Evolutionary conservation across 2,329 filamentous ascomycete species (phyloP).

Genomic region (Sporothrix mexicana): DNA sequence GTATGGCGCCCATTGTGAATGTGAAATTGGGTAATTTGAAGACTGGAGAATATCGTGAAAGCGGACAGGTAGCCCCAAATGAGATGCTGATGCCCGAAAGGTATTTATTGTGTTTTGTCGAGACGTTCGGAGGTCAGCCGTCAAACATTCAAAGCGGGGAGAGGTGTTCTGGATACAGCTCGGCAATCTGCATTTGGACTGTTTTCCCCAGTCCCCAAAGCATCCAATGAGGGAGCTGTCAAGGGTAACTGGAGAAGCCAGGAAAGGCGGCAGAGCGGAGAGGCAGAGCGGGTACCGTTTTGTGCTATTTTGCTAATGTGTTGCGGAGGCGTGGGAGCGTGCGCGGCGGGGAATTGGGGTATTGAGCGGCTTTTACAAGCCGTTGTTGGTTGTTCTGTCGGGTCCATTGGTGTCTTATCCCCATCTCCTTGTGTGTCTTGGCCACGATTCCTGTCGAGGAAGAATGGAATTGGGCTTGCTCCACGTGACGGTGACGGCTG

Average conservation of each 20-base stretch:
- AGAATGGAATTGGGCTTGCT: not conserved
- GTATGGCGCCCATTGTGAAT: slow-evolving; percentile 38
- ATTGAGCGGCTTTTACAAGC: slow-evolving; percentile 1
- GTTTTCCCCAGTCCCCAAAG: slow-evolving; percentile 15
- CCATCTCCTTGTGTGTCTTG: not conserved
- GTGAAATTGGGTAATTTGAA: not conserved
- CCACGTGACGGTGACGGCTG: not conserved
- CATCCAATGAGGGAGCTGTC: slow-evolving; percentile 4
- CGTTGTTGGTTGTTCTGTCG: not conserved
- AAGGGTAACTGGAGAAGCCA: not conserved
- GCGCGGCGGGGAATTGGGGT: not conserved
- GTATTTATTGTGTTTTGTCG: not conserved
- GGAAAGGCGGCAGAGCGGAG: not conserved
- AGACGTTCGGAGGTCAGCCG: too few species aligned
- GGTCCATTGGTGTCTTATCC: not conserved
- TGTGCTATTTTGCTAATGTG: too few species aligned
- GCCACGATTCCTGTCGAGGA: not conserved
- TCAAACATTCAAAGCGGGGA: not conserved
- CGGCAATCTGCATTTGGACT: slow-evolving; percentile 23
- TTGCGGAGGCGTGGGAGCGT: not conserved
- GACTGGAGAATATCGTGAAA: not conserved
- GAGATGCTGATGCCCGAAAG: too few species aligned
- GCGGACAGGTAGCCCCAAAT: too few species aligned
- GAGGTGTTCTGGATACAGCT: slow-evolving; percentile 17
- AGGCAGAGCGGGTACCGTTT: not conserved